These are phyloP conservation scores for Teunomyces pallodes DNA, from an alignment of 805 yeast species.

Conservation along the genomic window DNA sequence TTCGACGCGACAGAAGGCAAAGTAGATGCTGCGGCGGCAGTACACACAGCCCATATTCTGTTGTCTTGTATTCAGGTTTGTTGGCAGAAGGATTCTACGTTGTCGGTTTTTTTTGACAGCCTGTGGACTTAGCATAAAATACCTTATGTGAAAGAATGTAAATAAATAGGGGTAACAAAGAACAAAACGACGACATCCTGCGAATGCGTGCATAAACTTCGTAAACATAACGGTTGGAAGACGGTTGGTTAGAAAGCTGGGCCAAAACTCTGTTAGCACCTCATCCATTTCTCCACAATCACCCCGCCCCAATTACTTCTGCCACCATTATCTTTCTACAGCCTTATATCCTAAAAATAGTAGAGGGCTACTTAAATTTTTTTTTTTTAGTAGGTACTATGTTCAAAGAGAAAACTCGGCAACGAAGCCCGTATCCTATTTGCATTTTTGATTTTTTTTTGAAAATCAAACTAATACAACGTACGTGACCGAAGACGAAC, in stretches of 20 bases:
- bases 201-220: not conserved
- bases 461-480: not conserved
- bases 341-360: too few relatives aligned
- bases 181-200: not conserved
- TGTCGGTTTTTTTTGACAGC: too few relatives aligned
- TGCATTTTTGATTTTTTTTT: slow-evolving; percentile 1
- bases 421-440: slow-evolving; percentile 1
- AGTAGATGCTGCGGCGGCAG: not conserved
- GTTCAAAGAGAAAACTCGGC: not conserved
- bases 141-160: not conserved
- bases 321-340: too few relatives aligned
- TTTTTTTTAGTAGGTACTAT: not conserved
- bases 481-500: slow-evolving; percentile 1
- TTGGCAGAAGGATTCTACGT: too few relatives aligned
- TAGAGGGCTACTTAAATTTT: too few relatives aligned
- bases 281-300: too few relatives aligned
- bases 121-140: not conserved
- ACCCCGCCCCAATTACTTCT: too few relatives aligned
- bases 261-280: too few relatives aligned
- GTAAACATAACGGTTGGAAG: too few relatives aligned
- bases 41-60: not conserved
- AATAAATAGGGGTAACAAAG: not conserved
- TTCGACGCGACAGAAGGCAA: not conserved
- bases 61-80: not conserved
- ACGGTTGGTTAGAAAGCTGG: too few relatives aligned